Evolutionary conservation across 768 basidiomycete genomes (phyloP), one percentile per base, ranked within the genome.

Genomic region (Tricholoma sp.): DNA sequence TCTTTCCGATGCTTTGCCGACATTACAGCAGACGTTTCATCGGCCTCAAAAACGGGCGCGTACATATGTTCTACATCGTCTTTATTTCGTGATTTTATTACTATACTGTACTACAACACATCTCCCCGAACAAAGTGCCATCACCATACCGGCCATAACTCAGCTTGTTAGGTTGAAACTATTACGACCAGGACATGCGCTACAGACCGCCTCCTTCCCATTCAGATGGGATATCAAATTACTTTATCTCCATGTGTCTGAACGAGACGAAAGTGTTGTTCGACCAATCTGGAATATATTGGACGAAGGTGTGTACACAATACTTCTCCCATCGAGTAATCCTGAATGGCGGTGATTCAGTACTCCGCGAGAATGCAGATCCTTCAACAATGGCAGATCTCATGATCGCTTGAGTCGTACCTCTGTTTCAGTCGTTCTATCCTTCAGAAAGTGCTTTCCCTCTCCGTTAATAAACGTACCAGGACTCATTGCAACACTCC

Each of bases 381-480:
- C 72, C 79, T 8, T 71, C 76, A 41, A 75, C 59, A 72, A 81
- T 59, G 51, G 80, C 86, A 45, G 87, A 91, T 62, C 74, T 79
- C 14, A 79, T 94, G 53, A 74, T 84, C 34, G 78, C 80, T 12
- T 83, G 78, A 60, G 74, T 94, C 14, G 79, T 86, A 19, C 81
- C 86, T 2, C 77, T 97, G 4, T 91, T 89, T 18, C 85, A 90
- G 63, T 79, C 90, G 19, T 96, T 95, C 69, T 93, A 90, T 67
- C 92, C 94, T 0, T 96, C 94, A 2, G 91, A 94, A 59, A 85
- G 85, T 57, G 89, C 93, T 9, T 94, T 96, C 72, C 94, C 94
- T 16, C 74, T 94, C 27, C 83, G 39, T 19, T 59, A 32, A 24
- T 32, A 31, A 56, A 16, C 14, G 57, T 41, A 58, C 5, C 63